Evolutionary conservation across 768 basidiomycete species (phyloP).

Genomic region (Agaricus blazei): DNA sequence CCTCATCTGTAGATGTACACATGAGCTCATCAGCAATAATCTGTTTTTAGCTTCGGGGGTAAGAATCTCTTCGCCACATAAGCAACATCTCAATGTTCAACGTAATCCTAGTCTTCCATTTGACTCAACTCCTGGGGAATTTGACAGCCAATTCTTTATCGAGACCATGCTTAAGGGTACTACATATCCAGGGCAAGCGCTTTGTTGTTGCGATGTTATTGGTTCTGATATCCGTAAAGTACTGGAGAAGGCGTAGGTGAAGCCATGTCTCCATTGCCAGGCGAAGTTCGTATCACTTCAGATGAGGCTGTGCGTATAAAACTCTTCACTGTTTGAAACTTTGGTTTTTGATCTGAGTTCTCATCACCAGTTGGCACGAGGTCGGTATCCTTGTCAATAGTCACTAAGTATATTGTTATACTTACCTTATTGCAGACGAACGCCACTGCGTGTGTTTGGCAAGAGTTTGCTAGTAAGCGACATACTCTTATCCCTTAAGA

Average conservation of each 20-base stretch:
- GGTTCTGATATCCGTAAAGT: neutral
- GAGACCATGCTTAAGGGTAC: conserved; percentile 36
- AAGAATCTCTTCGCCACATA: neutral
- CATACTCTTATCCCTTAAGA: no score
- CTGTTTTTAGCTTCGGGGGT: conserved; percentile 5
- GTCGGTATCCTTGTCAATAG: neutral
- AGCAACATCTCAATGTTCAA: neutral
- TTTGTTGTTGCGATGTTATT: no score
- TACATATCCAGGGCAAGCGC: conserved; percentile 27
- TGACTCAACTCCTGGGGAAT: conserved; percentile 38
- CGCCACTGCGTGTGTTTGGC: conserved; percentile 46
- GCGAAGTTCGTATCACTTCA: conserved; percentile 41
- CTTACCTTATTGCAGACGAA: conserved; percentile 24
- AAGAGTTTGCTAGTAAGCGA: conserved; percentile 32
- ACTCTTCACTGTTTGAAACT: neutral
- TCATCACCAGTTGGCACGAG: conserved; percentile 4
- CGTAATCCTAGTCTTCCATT: conserved; percentile 24
- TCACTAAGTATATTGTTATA: neutral
- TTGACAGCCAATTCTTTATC: conserved; percentile 43
- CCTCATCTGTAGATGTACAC: no score
- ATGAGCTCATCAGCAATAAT: neutral
- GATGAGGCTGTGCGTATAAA: conserved; percentile 20
- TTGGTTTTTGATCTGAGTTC: neutral
- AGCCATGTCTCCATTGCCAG: conserved; percentile 31
- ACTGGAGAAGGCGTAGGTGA: conserved; percentile 19